Evolutionary conservation across 228 moss, liverwort and hornwort genomes (phyloP).

Genomic region (Sphagnum fallax): DNA sequence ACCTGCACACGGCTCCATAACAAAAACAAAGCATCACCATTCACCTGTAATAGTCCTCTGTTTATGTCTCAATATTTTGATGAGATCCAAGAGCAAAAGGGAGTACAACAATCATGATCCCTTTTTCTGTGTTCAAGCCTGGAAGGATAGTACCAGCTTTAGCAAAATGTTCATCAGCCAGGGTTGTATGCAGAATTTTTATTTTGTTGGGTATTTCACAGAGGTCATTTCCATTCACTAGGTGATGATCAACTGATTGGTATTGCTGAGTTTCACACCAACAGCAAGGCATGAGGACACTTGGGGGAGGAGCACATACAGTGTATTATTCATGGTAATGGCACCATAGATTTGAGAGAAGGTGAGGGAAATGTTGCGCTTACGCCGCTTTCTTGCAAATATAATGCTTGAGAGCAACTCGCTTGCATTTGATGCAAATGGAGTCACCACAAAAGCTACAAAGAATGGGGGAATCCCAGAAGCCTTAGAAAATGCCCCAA

Average conservation of each 20-base stretch:
- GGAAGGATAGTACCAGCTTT: background rate
- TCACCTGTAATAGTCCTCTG: background rate
- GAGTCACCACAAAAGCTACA: slow-evolving; percentile 87
- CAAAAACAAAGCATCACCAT: background rate
- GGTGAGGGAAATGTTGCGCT: slow-evolving; percentile 81
- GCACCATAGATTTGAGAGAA: slow-evolving; percentile 95
- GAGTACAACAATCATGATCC: background rate
- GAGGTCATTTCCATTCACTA: too few relatives aligned
- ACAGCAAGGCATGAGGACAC: too few relatives aligned
- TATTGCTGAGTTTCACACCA: too few relatives aligned
- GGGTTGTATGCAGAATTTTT: background rate
- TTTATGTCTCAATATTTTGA: background rate
- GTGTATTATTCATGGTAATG: slow-evolving; percentile 92
- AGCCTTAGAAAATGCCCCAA: slow-evolving; percentile 76
- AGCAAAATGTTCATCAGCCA: background rate
- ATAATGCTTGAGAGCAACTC: slow-evolving; percentile 87
- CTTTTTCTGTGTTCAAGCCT: background rate
- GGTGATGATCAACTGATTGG: too few relatives aligned
- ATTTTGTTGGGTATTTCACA: background rate
- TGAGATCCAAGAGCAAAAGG: background rate
- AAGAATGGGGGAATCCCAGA: slow-evolving; percentile 91
- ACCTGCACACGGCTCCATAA: slow-evolving; percentile 31
- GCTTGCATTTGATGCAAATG: slow-evolving; percentile 94
- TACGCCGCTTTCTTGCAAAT: slow-evolving; percentile 61
- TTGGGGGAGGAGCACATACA: slow-evolving; percentile 23